These are phyloP conservation scores for Tulasnella sp. DNA, from an alignment of 768 basidiomycete species.

Conservation along the genomic window DNA sequence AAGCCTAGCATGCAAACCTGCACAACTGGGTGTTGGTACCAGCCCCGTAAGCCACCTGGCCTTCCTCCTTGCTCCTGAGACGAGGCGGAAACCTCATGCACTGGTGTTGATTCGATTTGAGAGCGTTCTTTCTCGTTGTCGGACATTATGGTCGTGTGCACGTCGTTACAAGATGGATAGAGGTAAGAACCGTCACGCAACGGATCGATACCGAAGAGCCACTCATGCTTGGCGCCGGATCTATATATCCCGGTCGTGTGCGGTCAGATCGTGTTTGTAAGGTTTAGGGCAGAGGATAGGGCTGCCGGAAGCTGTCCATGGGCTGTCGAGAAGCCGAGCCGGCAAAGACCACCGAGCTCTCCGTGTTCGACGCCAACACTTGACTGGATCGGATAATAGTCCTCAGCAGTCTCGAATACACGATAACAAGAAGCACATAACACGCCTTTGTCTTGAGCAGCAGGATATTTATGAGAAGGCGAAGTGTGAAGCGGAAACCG, in stretches of 20 bases:
- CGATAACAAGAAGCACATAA: not conserved
- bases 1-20: conserved; percentile 61
- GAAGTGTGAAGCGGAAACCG: not conserved
- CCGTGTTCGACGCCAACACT: not conserved
- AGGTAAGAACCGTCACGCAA: not conserved
- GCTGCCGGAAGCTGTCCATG: not conserved
- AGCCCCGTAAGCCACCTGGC: conserved; percentile 34
- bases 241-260: not conserved
- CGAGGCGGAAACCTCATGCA: not conserved
- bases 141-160: not conserved
- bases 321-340: not conserved
- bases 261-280: not conserved
- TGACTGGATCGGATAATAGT: not conserved
- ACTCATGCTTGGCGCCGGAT: not conserved
- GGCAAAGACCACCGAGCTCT: not conserved
- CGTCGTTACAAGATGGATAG: not conserved
- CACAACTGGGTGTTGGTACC: conserved; percentile 52
- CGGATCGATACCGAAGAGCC: not conserved
- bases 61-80: not conserved
- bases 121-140: not conserved
- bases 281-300: not conserved
- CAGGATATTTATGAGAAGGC: not conserved
- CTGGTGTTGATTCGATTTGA: not conserved
- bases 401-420: not conserved
- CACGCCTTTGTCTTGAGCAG: not conserved